These are phyloP conservation scores for Cyclotella baltica DNA, from an alignment of 108 stramenopile genomes.

Conservation along the genomic window DNA sequence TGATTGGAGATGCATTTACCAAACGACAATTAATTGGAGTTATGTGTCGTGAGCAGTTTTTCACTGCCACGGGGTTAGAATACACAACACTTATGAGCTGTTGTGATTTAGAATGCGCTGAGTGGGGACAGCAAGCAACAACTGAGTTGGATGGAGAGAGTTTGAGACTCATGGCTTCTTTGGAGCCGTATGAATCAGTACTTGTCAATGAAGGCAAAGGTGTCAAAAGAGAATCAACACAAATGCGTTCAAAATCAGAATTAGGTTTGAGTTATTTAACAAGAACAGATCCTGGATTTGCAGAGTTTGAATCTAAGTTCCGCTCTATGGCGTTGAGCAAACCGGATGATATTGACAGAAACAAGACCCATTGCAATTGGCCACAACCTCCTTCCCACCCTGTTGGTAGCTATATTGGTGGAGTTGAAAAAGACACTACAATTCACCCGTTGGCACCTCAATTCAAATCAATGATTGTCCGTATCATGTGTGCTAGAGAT, in stretches of 20 bases:
- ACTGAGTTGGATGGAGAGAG: slow-evolving; percentile 1
- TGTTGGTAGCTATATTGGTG: slow-evolving; percentile 20
- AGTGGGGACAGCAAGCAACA: slow-evolving; percentile 20
- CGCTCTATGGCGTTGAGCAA: slow-evolving; percentile 5
- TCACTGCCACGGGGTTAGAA: slow-evolving; percentile 15
- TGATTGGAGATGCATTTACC: slow-evolving; percentile 22
- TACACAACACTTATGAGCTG: slow-evolving; percentile 30
- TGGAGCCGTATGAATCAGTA: slow-evolving; percentile 24
- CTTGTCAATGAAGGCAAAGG: slow-evolving; percentile 26
- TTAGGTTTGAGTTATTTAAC: neutral
- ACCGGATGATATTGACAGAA: slow-evolving; percentile 14
- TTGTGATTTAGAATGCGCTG: slow-evolving; percentile 29
- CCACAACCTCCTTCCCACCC: slow-evolving; percentile 22
- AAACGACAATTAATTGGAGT: slow-evolving; percentile 22
- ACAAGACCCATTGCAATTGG: slow-evolving; percentile 26
- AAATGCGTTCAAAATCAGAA: slow-evolving; percentile 9
- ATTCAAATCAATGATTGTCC: slow-evolving; percentile 14
- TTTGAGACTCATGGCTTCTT: slow-evolving; percentile 13
- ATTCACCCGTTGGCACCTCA: slow-evolving; percentile 24
- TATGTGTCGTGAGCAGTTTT: slow-evolving; percentile 29
- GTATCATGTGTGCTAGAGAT: slow-evolving; percentile 27
- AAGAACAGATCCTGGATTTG: neutral
- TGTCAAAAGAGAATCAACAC: neutral
- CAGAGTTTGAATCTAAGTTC: slow-evolving; percentile 14
- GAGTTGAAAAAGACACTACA: slow-evolving; percentile 18